Percentiles rank a stretch among this genome's conserved stretches.
Evolutionary conservation across 2,329 filamentous ascomycete species (phyloP).

Genomic region (Didymella exigua): DNA sequence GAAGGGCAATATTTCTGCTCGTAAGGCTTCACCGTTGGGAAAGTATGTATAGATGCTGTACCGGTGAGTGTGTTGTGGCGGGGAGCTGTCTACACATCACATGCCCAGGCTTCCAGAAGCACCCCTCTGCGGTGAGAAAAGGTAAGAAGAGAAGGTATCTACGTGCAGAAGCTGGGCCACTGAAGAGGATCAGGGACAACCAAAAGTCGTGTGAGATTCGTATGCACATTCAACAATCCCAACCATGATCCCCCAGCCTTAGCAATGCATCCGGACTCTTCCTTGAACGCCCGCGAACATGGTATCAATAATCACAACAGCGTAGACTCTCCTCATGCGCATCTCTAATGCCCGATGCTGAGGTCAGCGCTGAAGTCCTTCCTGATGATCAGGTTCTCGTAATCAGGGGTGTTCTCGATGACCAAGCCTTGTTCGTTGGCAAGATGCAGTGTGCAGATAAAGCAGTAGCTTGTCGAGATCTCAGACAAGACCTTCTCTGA

Average conservation of each 20-base stretch:
- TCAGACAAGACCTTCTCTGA: slow-evolving; percentile 85
- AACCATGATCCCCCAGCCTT: background rate
- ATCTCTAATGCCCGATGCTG: slow-evolving; percentile 27
- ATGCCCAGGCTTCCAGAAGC: background rate
- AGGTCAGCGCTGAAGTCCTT: slow-evolving; percentile 54
- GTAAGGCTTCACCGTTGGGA: background rate
- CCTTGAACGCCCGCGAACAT: slow-evolving; percentile 5
- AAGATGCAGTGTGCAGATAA: slow-evolving; percentile 88
- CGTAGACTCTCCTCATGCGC: background rate
- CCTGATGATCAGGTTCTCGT: slow-evolving; percentile 56
- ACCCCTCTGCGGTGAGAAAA: background rate
- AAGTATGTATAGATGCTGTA: background rate
- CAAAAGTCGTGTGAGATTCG: background rate
- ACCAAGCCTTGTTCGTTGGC: slow-evolving; percentile 91
- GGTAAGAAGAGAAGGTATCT: background rate
- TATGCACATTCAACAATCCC: slow-evolving; percentile 1
- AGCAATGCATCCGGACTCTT: background rate
- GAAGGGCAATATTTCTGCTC: background rate
- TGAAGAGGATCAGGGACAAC: background rate
- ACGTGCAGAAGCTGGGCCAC: background rate
- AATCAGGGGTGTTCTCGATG: slow-evolving; percentile 67
- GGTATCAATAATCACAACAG: slow-evolving; percentile 8
- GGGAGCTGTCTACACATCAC: background rate
- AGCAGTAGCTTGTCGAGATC: slow-evolving; percentile 91
- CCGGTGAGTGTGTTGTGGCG: background rate